These are phyloP conservation scores for Deinandra increscens DNA, from an alignment of 129 eudicot genomes.

Conservation along the genomic window DNA sequence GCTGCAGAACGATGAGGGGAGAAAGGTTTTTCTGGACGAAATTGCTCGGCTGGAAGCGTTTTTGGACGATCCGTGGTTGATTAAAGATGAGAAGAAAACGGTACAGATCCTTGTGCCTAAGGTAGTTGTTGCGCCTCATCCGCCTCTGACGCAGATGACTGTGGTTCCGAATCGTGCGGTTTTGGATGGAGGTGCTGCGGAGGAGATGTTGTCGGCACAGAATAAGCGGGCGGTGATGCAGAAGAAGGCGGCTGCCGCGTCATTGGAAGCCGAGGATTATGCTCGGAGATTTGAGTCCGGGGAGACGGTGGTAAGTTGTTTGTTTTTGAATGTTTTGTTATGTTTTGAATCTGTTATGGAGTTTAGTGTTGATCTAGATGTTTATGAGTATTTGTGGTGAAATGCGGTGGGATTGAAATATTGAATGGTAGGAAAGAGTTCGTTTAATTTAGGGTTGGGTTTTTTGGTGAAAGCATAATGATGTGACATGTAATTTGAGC, in stretches of 20 bases:
- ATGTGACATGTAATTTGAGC: background rate
- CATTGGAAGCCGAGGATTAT: slow-evolving; percentile 77
- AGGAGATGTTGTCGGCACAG: slow-evolving; percentile 63
- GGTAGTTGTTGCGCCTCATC: slow-evolving; percentile 47
- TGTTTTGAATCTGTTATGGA: background rate
- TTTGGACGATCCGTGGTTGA: slow-evolving; percentile 69
- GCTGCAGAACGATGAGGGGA: slow-evolving; percentile 41
- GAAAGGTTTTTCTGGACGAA: slow-evolving; percentile 40
- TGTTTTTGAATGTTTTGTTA: background rate
- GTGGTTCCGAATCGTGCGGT: slow-evolving; percentile 10
- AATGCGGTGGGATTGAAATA: slow-evolving; percentile 13
- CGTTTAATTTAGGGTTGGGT: slow-evolving; percentile 5
- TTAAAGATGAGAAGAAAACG: slow-evolving; percentile 44
- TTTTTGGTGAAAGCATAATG: slow-evolving; percentile 8
- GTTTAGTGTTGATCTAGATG: background rate
- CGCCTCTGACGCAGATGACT: slow-evolving; percentile 28
- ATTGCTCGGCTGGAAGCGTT: slow-evolving; percentile 50
- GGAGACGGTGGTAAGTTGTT: slow-evolving; percentile 49
- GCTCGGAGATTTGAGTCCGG: slow-evolving; percentile 82
- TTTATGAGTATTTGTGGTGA: background rate
- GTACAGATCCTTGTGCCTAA: slow-evolving; percentile 82
- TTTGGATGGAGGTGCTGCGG: slow-evolving; percentile 41
- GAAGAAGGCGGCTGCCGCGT: slow-evolving; percentile 81
- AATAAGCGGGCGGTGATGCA: slow-evolving; percentile 80
- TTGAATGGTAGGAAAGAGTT: background rate